A percentile compares a stretch with the other conserved stretches of the same genome.
These are phyloP conservation scores for Pseudozyma sp. DNA, from an alignment of 1,284 basidiomycete genomes.

Conservation along the genomic window DNA sequence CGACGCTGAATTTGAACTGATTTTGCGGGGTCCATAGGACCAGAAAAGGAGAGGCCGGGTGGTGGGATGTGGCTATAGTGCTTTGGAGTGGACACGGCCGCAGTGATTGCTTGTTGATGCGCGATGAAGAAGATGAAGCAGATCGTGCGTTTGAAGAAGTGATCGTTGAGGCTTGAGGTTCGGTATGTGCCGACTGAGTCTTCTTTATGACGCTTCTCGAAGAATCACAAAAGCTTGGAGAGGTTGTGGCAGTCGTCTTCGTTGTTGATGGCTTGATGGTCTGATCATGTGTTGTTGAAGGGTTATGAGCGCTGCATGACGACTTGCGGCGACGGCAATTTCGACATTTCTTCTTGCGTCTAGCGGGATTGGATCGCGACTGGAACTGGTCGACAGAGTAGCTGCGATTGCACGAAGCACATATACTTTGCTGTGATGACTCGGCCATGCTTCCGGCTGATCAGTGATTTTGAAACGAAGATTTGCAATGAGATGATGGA, in stretches of 20 bases:
- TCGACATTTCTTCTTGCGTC: background rate
- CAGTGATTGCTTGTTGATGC: background rate
- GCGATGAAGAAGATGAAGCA: too few relatives aligned
- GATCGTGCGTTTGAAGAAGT: too few relatives aligned
- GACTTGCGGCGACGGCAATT: background rate
- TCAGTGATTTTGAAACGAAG: background rate
- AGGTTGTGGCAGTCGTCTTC: too few relatives aligned
- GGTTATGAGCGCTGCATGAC: too few relatives aligned
- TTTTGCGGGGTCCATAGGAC: conserved; percentile 6
- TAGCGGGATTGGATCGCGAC: background rate
- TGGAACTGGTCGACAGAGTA: background rate
- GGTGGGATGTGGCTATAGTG: conserved; percentile 8
- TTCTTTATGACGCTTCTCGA: too few relatives aligned
- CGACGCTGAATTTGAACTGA: conserved; percentile 12
- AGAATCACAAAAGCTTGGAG: too few relatives aligned
- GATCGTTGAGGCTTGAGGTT: too few relatives aligned
- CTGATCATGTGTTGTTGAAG: too few relatives aligned
- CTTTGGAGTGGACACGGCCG: background rate
- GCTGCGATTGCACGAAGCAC: background rate
- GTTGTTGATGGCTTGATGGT: too few relatives aligned
- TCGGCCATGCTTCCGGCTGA: background rate
- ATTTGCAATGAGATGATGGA: too few relatives aligned
- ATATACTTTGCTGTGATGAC: background rate
- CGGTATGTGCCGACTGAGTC: too few relatives aligned
- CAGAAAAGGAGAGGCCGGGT: conserved; percentile 8